Conservation (phyloP, 2,329 filamentous ascomycete species). For the Pseudogymnoascus verrucosus region DNA sequence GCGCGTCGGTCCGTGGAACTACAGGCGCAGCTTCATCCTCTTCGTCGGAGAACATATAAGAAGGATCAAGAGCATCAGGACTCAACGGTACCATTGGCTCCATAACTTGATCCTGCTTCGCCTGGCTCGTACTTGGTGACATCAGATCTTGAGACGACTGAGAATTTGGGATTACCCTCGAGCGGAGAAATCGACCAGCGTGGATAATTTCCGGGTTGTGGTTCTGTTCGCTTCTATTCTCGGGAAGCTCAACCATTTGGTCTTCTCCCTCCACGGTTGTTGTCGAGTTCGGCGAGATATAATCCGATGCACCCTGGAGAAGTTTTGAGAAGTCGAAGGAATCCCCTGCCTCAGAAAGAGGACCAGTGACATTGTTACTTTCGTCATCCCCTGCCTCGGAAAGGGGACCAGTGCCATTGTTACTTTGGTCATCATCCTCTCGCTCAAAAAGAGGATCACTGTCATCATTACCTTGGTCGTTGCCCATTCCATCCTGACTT, state of each 20-base stretch:
- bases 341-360: not conserved
- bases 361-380: too few relatives aligned
- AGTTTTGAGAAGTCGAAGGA: not conserved
- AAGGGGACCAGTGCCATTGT: not conserved
- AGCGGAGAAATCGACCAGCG: not conserved
- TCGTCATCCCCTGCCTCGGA: too few relatives aligned
- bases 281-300: not conserved
- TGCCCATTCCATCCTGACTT: not conserved
- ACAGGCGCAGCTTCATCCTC: conserved; percentile 21
- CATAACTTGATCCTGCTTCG: not conserved
- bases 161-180: conserved; percentile 11
- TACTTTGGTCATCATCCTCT: too few relatives aligned
- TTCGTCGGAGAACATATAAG: conserved; percentile 32
- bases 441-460: not conserved
- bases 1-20: not conserved
- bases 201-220: not conserved
- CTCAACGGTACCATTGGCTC: conserved; percentile 1
- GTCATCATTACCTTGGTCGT: not conserved
- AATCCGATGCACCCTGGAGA: not conserved
- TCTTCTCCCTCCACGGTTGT: not conserved
- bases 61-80: conserved; percentile 20
- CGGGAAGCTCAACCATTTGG: not conserved
- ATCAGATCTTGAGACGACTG: not conserved
- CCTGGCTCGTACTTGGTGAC: conserved; percentile 11
- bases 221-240: not conserved